phyloP scores from a whole-genome alignment of 352 stramenopile species.

The Elongisporangium anandrum region DNA sequence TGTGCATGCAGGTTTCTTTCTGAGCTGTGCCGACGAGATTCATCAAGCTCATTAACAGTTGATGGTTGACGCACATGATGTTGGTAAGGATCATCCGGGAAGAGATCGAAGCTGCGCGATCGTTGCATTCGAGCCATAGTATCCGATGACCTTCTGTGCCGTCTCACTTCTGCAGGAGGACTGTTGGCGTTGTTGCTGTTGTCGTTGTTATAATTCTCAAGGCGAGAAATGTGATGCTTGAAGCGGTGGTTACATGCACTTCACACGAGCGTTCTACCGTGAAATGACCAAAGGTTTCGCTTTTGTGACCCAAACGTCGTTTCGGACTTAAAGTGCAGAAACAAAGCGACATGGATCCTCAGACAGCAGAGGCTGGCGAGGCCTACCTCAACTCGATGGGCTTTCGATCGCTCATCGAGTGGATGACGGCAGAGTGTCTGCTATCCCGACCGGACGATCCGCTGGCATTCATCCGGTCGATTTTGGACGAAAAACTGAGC shows the following conservation, averaged over 20 bases:
- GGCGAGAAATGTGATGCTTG: background rate
- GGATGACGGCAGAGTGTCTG: constrained; percentile 86
- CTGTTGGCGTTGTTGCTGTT: too few species aligned
- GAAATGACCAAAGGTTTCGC: constrained; percentile 2
- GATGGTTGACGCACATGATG: background rate
- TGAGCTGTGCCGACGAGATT: background rate
- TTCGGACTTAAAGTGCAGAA: constrained; percentile 4
- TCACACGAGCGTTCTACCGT: background rate
- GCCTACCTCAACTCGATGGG: constrained; percentile 86
- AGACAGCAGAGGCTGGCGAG: constrained; percentile 76
- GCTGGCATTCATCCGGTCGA: constrained; percentile 70
- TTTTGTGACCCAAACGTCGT: constrained; percentile 2
- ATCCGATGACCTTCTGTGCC: background rate
- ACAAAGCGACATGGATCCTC: constrained; percentile 41
- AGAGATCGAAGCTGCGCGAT: constrained; percentile 39
- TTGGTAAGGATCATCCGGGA: background rate
- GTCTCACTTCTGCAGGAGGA: too few species aligned
- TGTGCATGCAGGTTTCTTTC: background rate
- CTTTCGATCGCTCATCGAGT: constrained; percentile 90
- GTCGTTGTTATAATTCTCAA: too few species aligned
- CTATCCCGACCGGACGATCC: constrained; percentile 83
- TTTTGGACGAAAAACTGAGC: constrained; percentile 80
- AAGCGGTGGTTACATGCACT: background rate
- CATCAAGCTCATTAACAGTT: background rate
- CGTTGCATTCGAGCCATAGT: constrained; percentile 23